phyloP scores from a whole-genome alignment of 2,329 filamentous ascomycete species.

The Calonectria pseudoturangicola region DNA sequence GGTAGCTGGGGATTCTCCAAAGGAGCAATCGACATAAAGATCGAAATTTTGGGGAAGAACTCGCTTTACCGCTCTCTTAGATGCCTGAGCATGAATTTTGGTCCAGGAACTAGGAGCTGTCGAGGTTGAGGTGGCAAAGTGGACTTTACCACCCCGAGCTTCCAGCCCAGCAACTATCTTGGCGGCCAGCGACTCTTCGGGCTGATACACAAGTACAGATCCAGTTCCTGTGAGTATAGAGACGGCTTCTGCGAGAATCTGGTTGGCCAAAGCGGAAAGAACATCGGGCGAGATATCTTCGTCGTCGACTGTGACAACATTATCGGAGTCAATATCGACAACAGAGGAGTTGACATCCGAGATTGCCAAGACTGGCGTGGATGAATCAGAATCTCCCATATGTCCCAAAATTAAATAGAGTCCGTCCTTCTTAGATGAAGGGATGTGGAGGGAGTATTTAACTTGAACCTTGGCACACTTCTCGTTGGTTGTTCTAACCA shows the following conservation, averaged over 20 bases:
- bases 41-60: conserved; percentile 21
- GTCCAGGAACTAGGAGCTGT: conserved; percentile 24
- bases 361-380: conserved; percentile 22
- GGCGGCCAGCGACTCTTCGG: conserved; percentile 23
- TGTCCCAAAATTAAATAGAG: conserved; percentile 24
- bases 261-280: conserved; percentile 9
- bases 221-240: neutral
- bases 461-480: neutral
- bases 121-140: conserved; percentile 6
- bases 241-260: conserved; percentile 19
- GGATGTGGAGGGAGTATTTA: conserved; percentile 30
- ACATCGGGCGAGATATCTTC: neutral
- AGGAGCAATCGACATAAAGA: conserved; percentile 33
- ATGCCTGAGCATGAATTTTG: conserved; percentile 24
- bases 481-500: neutral
- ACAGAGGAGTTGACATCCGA: conserved; percentile 23
- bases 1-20: neutral
- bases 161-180: conserved; percentile 9
- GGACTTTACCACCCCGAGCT: conserved; percentile 11
- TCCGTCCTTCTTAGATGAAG: neutral
- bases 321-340: neutral
- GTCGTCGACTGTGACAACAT: conserved; percentile 3
- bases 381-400: neutral
- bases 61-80: conserved; percentile 20
- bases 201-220: conserved; percentile 19